Percentiles rank a stretch among this genome's conserved stretches.
Conservation (phyloP, 2,329 filamentous ascomycete genomes). For the Pseudocercospora cruenta region DNA sequence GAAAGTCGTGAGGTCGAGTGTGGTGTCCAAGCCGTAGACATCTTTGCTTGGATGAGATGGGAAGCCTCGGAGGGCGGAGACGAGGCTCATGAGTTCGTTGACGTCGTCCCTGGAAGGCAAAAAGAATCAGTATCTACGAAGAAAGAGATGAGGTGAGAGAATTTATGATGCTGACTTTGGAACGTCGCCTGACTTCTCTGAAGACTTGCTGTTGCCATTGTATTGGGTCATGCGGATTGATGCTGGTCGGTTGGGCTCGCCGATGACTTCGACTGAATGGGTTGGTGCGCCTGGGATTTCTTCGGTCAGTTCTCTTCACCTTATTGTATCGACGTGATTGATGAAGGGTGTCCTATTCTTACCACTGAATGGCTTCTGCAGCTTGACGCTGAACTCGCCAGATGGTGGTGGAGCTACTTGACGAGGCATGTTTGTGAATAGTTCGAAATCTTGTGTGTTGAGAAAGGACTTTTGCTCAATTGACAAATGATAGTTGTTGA, state of each 20-base stretch:
- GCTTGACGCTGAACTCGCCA: constrained; percentile 40
- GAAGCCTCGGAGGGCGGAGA: constrained; percentile 45
- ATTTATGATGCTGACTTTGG: constrained; percentile 32
- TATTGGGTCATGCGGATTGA: constrained; percentile 40
- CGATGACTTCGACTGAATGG: constrained; percentile 45
- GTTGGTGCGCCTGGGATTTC: constrained; percentile 35
- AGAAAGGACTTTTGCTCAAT: neutral
- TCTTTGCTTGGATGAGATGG: constrained; percentile 44
- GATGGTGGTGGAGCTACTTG: constrained; percentile 41
- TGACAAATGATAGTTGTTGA: neutral
- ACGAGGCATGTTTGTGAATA: constrained; percentile 38
- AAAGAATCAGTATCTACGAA: constrained; percentile 4
- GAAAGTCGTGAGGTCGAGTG: constrained; percentile 47
- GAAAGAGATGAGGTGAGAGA: neutral
- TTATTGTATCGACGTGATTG: neutral
- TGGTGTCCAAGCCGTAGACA: constrained; percentile 44
- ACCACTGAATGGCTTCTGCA: constrained; percentile 42
- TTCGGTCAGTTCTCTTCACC: neutral
- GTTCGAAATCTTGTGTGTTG: neutral
- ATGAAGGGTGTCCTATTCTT: neutral
- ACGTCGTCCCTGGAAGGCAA: constrained; percentile 43
- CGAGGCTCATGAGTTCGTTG: constrained; percentile 44
- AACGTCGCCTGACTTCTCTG: constrained; percentile 46
- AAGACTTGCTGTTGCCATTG: constrained; percentile 37
- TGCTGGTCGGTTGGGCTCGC: constrained; percentile 46